Percentiles rank a stretch among this genome's conserved stretches.
phyloP scores from a whole-genome alignment of 768 basidiomycete species.

The Psilocybe azurescens region DNA sequence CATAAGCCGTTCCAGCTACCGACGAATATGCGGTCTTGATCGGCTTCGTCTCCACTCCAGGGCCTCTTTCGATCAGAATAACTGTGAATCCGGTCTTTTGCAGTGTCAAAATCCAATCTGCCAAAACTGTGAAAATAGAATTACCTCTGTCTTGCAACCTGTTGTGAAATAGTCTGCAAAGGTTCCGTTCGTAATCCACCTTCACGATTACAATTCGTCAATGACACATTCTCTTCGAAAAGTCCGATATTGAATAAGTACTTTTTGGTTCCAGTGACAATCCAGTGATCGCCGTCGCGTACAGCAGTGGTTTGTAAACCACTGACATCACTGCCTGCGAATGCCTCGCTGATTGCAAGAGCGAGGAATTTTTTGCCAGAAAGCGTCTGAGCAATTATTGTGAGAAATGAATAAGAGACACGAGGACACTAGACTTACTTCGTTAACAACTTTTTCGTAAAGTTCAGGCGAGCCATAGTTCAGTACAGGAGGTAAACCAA shows the following conservation, averaged over 20 bases:
- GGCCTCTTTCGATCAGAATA: conserved; percentile 73
- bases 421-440: conserved; percentile 44
- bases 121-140: conserved; percentile 2
- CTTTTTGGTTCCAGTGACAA: conserved; percentile 96
- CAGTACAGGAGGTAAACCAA: conserved; percentile 87
- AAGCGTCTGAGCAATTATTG: conserved; percentile 39
- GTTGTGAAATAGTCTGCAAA: conserved; percentile 89
- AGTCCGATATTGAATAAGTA: conserved; percentile 30
- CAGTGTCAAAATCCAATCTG: conserved; percentile 7
- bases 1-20: conserved; percentile 88
- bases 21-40: conserved; percentile 95
- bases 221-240: not conserved
- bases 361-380: conserved; percentile 85
- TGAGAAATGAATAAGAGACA: not conserved
- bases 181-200: conserved; percentile 90
- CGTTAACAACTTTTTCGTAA: conserved; percentile 71
- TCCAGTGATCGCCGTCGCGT: conserved; percentile 85
- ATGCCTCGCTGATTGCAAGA: conserved; percentile 93
- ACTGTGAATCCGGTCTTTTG: conserved; percentile 73
- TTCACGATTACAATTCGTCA: conserved; percentile 27
- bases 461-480: conserved; percentile 87
- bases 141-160: conserved; percentile 73
- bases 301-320: conserved; percentile 87
- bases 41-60: conserved; percentile 80
- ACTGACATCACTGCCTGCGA: conserved; percentile 86